Conservation (phyloP, 768 basidiomycete genomes). For the Sutorius australiensis region DNA sequence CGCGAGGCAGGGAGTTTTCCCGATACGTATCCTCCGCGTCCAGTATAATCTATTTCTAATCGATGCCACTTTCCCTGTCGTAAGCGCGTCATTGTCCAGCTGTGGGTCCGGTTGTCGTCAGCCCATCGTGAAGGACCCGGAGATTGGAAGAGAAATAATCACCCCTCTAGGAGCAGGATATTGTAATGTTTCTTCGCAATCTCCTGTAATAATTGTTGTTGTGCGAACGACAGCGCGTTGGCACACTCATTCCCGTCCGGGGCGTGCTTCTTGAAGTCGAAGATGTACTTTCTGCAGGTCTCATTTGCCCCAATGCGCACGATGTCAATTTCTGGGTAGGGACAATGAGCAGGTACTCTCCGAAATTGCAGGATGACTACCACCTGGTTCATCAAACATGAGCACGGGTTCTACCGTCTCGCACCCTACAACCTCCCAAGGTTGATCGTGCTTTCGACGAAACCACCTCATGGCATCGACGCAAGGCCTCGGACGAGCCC, state of each 20-base stretch:
- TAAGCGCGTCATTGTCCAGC: constrained; percentile 65
- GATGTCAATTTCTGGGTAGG: constrained; percentile 53
- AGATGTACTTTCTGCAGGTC: constrained; percentile 59
- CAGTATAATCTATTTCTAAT: constrained; percentile 66
- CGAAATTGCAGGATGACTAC: constrained; percentile 29
- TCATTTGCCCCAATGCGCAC: constrained; percentile 49
- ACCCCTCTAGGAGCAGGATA: constrained; percentile 66
- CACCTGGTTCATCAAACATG: constrained; percentile 58
- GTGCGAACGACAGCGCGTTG: constrained; percentile 58
- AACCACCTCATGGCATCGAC: constrained; percentile 36
- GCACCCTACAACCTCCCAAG: constrained; percentile 78
- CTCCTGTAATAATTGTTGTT: constrained; percentile 58
- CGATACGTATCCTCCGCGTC: constrained; percentile 56
- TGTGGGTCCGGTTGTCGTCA: constrained; percentile 25
- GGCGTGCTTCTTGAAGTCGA: constrained; percentile 48
- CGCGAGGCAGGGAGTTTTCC: constrained; percentile 45
- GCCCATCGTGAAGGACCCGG: neutral
- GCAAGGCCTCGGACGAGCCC: constrained; percentile 16
- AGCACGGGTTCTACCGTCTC: constrained; percentile 61
- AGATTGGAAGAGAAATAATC: constrained; percentile 8
- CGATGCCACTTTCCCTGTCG: constrained; percentile 61
- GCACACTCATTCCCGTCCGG: constrained; percentile 45
- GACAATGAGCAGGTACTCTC: constrained; percentile 4
- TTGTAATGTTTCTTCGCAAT: constrained; percentile 57
- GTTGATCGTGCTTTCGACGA: constrained; percentile 49